Percentiles rank a stretch among this genome's conserved stretches.
phyloP scores from a whole-genome alignment of 2,329 filamentous ascomycete species.

The Didymella pinodella region DNA sequence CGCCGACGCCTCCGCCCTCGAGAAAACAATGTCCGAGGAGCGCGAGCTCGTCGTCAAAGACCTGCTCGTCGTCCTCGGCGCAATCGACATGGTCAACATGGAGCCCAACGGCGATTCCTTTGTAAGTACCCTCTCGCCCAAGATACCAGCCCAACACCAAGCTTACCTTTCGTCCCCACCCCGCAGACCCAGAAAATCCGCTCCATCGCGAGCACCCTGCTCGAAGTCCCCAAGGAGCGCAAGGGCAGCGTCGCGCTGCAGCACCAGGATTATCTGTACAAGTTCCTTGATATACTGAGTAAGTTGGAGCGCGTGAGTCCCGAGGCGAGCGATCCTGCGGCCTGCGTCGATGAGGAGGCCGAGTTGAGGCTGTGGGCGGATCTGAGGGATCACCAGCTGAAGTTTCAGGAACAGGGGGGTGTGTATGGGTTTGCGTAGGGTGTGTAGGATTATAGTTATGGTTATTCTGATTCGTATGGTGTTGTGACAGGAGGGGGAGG shows the following conservation, averaged over 20 bases:
- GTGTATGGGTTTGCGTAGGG: conserved; percentile 51
- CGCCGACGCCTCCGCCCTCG: conserved; percentile 56
- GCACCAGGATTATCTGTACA: conserved; percentile 74
- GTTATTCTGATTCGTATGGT: too few relatives aligned
- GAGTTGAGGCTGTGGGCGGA: conserved; percentile 81
- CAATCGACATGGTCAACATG: conserved; percentile 84
- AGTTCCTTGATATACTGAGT: conserved; percentile 77
- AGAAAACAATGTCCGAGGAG: conserved; percentile 74
- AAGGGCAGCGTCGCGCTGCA: conserved; percentile 63
- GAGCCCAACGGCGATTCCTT: conserved; percentile 74
- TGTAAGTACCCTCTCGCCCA: conserved; percentile 55
- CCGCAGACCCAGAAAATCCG: conserved; percentile 80
- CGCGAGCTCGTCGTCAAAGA: conserved; percentile 83
- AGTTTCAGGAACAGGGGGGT: conserved; percentile 72
- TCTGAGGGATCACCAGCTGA: conserved; percentile 77
- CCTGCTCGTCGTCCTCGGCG: conserved; percentile 75
- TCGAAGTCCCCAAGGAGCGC: conserved; percentile 66
- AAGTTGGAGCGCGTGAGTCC: conserved; percentile 73
- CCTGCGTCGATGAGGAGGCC: conserved; percentile 70
- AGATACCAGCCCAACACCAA: conserved; percentile 24
- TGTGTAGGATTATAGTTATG: too few relatives aligned
- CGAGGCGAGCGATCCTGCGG: conserved; percentile 41
- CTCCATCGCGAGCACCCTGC: conserved; percentile 80
- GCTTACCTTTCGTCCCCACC: conserved; percentile 37
- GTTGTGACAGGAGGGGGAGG: too few relatives aligned